Evolutionary conservation across 345 rosid species (phyloP).

Genomic region (Arabidopsis suecica): DNA sequence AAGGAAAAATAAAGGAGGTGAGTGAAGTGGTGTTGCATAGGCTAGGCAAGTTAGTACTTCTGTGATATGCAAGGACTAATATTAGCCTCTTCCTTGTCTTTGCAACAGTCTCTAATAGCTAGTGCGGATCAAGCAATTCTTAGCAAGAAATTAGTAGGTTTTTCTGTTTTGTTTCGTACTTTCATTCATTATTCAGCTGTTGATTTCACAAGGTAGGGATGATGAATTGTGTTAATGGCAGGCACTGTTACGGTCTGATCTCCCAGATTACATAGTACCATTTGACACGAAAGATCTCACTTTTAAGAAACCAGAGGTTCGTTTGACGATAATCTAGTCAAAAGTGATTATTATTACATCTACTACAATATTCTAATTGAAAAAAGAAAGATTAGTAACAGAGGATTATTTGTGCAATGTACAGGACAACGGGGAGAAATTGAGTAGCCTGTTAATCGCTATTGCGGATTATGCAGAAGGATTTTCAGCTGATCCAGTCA

Average conservation of each 20-base stretch:
- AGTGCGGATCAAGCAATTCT: conserved; percentile 71
- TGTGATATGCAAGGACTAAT: conserved; percentile 27
- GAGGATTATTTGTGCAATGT: conserved; percentile 25
- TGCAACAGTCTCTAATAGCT: conserved; percentile 58
- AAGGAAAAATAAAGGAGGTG: conserved; percentile 68
- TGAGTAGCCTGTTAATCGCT: conserved; percentile 73
- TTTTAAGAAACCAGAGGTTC: conserved; percentile 85
- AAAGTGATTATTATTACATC: conserved; percentile 6
- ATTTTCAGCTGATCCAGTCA: conserved; percentile 78
- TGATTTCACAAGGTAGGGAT: conserved; percentile 3
- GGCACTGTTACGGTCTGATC: conserved; percentile 88
- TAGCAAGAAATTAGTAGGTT: conserved; percentile 81
- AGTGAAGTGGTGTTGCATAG: conserved; percentile 19
- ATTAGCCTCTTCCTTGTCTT: conserved; percentile 3
- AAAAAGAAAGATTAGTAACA: background rate
- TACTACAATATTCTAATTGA: background rate
- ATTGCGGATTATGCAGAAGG: conserved; percentile 88
- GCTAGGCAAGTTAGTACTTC: conserved; percentile 12
- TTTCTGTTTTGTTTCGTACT: background rate
- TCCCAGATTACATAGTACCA: conserved; percentile 91
- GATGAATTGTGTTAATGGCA: conserved; percentile 42
- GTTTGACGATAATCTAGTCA: conserved; percentile 35
- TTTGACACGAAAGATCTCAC: conserved; percentile 64
- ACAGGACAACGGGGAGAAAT: conserved; percentile 90
- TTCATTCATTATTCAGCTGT: conserved; percentile 6